Conservation (phyloP, 345 rosid genomes). For the Barbarea vulgaris region DNA sequence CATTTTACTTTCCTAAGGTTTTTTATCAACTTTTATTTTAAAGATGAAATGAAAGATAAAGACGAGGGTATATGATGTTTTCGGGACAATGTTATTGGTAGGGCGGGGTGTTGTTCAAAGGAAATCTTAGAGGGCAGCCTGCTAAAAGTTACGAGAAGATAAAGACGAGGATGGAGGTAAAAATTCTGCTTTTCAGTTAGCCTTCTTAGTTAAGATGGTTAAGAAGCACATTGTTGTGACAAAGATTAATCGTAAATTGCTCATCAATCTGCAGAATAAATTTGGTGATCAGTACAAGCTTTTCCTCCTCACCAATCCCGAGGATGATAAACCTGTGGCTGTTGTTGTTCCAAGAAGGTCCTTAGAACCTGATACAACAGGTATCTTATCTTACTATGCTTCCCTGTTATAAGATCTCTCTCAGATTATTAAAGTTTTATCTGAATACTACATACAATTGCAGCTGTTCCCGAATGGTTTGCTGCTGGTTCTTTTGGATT, state of each 20-base stretch:
- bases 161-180: slow-evolving; percentile 70
- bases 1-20: neutral
- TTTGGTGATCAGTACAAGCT: slow-evolving; percentile 84
- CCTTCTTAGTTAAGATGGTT: neutral
- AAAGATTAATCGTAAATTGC: neutral
- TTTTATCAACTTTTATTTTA: neutral
- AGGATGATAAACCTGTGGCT: slow-evolving; percentile 94
- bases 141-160: slow-evolving; percentile 85
- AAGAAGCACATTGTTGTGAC: neutral
- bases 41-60: neutral
- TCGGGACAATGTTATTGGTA: slow-evolving; percentile 37
- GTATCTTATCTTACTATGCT: slow-evolving; percentile 50
- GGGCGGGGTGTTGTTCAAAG: slow-evolving; percentile 95
- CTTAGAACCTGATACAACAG: slow-evolving; percentile 79
- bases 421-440: neutral
- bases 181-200: neutral
- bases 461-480: slow-evolving; percentile 98
- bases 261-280: slow-evolving; percentile 58
- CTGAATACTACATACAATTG: slow-evolving; percentile 28
- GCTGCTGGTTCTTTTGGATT: slow-evolving; percentile 94
- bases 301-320: slow-evolving; percentile 85
- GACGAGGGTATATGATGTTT: neutral
- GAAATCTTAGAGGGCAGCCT: slow-evolving; percentile 86
- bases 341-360: slow-evolving; percentile 86
- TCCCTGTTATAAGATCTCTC: slow-evolving; percentile 10